Conservation (phyloP, 176 grass and related monocot species). For the Thalia dealbata region DNA sequence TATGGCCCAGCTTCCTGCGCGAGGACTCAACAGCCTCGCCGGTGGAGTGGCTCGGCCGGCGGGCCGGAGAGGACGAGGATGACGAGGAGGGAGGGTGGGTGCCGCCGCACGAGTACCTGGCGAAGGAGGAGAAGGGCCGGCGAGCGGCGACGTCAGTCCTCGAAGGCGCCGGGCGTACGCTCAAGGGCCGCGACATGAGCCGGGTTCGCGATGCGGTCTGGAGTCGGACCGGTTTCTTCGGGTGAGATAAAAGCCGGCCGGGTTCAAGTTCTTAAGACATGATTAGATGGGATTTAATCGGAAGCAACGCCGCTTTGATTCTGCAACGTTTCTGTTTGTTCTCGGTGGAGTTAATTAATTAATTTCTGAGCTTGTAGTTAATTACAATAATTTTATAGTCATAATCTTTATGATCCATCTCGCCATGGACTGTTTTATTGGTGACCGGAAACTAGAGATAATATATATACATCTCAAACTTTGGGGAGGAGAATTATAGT, state of each 20-base stretch:
- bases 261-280: not conserved
- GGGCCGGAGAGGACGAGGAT: not conserved
- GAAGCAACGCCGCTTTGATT: too few relatives aligned
- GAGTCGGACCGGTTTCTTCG: conserved; percentile 21
- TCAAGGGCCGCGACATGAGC: conserved; percentile 22
- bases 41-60: not conserved
- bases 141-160: conserved; percentile 10
- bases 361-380: too few relatives aligned
- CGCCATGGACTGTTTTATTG: too few relatives aligned
- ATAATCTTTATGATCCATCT: too few relatives aligned
- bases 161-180: conserved; percentile 18
- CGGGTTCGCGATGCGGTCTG: conserved; percentile 20
- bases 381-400: too few relatives aligned
- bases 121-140: conserved; percentile 5
- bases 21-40: not conserved
- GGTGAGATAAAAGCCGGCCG: not conserved
- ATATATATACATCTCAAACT: too few relatives aligned
- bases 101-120: conserved; percentile 22
- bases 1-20: not conserved
- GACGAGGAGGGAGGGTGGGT: not conserved
- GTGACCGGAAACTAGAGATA: too few relatives aligned
- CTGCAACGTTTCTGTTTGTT: too few relatives aligned
- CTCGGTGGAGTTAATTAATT: too few relatives aligned
- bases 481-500: too few relatives aligned
- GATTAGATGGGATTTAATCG: too few relatives aligned